phyloP scores from a whole-genome alignment of 2,329 filamentous ascomycete species.

The Botrytis byssoidea region DNA sequence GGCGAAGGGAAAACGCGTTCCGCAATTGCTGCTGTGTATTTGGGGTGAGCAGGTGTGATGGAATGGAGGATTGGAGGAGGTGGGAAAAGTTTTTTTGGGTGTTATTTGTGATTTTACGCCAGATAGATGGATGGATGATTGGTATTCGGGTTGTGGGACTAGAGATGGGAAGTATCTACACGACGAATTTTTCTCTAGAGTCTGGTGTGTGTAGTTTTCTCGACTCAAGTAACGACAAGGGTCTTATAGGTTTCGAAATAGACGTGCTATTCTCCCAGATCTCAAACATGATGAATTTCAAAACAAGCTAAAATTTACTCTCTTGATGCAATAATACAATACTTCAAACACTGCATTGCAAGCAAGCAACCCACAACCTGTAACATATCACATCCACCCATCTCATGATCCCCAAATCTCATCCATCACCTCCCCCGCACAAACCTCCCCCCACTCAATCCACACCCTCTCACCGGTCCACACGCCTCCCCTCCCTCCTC shows the following conservation, averaged over 20 bases:
- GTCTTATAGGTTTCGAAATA: background rate
- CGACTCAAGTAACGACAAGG: accelerated
- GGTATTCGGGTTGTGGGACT: background rate
- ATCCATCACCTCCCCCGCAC: background rate
- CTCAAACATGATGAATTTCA: background rate
- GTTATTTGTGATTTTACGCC: background rate
- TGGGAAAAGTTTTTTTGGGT: background rate
- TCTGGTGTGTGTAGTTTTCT: background rate
- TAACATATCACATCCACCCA: background rate
- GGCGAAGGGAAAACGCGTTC: background rate
- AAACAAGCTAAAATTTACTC: background rate
- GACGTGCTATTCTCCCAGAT: background rate
- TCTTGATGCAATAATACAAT: background rate
- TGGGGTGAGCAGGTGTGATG: background rate
- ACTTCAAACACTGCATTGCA: background rate
- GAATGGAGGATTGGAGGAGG: no score
- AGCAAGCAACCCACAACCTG: background rate
- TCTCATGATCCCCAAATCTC: background rate
- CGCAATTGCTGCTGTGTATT: constrained; percentile 21
- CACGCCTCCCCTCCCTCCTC: background rate
- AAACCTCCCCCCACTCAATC: background rate
- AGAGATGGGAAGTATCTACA: no score
- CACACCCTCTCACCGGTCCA: background rate
- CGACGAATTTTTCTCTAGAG: no score
- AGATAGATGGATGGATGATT: background rate